Percentiles rank a stretch among this genome's conserved stretches.
Evolutionary conservation across 208 protist species (phyloP).

Genomic region (Leishmania tropica): DNA sequence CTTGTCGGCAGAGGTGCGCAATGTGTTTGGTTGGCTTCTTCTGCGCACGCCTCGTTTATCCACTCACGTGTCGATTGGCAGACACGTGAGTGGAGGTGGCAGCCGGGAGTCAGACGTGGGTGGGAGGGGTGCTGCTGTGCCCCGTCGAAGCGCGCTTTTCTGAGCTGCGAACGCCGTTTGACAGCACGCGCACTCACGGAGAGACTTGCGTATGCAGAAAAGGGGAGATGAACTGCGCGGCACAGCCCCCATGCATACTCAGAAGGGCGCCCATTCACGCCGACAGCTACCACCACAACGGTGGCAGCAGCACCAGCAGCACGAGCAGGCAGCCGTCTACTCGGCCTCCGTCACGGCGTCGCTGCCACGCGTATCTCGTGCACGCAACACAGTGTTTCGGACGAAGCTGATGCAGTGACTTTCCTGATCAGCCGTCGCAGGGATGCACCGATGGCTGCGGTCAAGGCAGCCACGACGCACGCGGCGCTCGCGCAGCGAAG

Average conservation of each 20-base stretch:
- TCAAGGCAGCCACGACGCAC: constrained; percentile 30
- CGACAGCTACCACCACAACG: not conserved
- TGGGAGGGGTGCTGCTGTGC: not conserved
- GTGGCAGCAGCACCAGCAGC: not conserved
- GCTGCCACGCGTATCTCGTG: not conserved
- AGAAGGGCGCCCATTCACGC: not conserved
- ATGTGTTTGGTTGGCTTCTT: not conserved
- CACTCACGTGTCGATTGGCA: not conserved
- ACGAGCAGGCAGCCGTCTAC: not conserved
- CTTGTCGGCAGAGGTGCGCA: not conserved
- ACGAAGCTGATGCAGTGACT: constrained; percentile 43
- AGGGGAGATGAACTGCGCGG: not conserved
- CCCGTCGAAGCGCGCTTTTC: not conserved
- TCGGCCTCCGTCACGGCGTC: not conserved
- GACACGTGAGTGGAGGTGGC: not conserved
- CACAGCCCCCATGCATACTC: not conserved
- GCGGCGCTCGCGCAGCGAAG: constrained; percentile 25
- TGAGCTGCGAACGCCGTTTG: not conserved
- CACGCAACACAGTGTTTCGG: constrained; percentile 14
- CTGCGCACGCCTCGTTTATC: not conserved
- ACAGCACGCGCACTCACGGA: not conserved
- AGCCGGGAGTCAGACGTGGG: not conserved
- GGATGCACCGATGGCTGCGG: constrained; percentile 34
- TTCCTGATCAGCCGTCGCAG: constrained; percentile 22
- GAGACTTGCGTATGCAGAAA: not conserved